These are phyloP conservation scores for Termitomyces sp. DNA, from an alignment of 768 basidiomycete genomes.

Conservation along the genomic window DNA sequence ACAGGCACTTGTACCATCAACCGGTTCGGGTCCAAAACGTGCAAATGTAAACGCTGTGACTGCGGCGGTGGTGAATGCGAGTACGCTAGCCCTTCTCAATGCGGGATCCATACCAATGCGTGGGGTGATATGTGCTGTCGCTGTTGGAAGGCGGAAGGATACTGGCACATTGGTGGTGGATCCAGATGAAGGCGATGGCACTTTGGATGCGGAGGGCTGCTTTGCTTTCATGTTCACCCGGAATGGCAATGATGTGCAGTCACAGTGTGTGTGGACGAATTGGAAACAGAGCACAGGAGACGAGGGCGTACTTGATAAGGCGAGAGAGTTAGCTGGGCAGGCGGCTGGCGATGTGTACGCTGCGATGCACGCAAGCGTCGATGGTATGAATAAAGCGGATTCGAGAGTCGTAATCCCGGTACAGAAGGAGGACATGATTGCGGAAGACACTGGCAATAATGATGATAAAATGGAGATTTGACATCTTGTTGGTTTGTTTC, in stretches of 20 bases:
- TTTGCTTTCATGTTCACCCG: constrained; percentile 63
- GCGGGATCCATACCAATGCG: constrained; percentile 70
- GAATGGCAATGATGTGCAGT: constrained; percentile 13
- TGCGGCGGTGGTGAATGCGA: constrained; percentile 68
- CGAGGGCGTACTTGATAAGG: constrained; percentile 35
- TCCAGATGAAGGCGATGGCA: constrained; percentile 40
- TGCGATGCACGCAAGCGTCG: constrained; percentile 40
- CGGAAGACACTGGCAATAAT: constrained; percentile 20
- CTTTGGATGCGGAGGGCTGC: constrained; percentile 46
- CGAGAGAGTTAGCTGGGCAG: constrained; percentile 40
- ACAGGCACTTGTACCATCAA: constrained; percentile 43
- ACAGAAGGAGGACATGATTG: neutral
- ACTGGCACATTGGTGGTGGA: constrained; percentile 40
- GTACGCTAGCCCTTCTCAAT: constrained; percentile 62
- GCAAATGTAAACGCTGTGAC: constrained; percentile 34
- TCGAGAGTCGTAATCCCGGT: neutral
- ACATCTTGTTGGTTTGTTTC: neutral
- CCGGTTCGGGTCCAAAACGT: neutral
- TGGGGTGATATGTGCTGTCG: constrained; percentile 67
- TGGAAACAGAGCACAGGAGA: constrained; percentile 33
- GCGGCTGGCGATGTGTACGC: constrained; percentile 45
- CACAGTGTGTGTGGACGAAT: constrained; percentile 53
- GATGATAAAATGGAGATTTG: constrained; percentile 42
- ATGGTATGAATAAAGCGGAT: constrained; percentile 7
- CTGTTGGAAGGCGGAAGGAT: constrained; percentile 38